phyloP scores from a whole-genome alignment of 257 asterid genomes.

The Voacanga thouarsii region DNA sequence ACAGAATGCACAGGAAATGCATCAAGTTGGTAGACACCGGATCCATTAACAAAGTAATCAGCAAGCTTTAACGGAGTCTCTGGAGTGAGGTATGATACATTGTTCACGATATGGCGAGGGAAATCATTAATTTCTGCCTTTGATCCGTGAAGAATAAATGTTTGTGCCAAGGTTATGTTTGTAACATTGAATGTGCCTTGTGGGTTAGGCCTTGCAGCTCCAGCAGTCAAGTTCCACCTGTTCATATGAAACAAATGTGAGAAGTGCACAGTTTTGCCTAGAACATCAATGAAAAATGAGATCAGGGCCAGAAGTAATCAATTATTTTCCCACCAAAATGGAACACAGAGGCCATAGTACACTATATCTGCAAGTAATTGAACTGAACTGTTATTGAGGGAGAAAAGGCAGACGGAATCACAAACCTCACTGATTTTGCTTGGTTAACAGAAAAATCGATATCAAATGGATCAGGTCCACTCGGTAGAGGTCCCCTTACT shows the following conservation, averaged over 20 bases:
- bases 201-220: constrained; percentile 75
- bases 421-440: constrained; percentile 58
- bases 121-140: constrained; percentile 15
- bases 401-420: neutral
- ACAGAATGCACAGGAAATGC: constrained; percentile 41
- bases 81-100: constrained; percentile 48
- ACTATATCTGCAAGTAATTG: neutral
- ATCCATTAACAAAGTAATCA: constrained; percentile 53
- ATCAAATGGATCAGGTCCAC: constrained; percentile 62
- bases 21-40: constrained; percentile 58
- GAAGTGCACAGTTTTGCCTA: neutral
- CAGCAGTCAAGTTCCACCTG: constrained; percentile 67
- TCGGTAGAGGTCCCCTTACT: constrained; percentile 49
- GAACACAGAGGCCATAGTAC: too few species aligned
- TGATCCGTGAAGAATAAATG: constrained; percentile 55
- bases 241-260: neutral
- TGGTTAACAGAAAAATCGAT: constrained; percentile 48
- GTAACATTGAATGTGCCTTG: constrained; percentile 74
- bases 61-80: constrained; percentile 61
- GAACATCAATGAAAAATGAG: too few species aligned
- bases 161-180: constrained; percentile 61
- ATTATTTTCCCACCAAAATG: too few species aligned
- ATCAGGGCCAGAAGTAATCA: too few species aligned
- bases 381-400: too few species aligned
- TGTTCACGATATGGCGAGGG: constrained; percentile 42